Percentiles rank a stretch among this genome's conserved stretches.
These are phyloP conservation scores for Sarocladium kiliense DNA, from an alignment of 2,329 filamentous ascomycete genomes.

Conservation along the genomic window DNA sequence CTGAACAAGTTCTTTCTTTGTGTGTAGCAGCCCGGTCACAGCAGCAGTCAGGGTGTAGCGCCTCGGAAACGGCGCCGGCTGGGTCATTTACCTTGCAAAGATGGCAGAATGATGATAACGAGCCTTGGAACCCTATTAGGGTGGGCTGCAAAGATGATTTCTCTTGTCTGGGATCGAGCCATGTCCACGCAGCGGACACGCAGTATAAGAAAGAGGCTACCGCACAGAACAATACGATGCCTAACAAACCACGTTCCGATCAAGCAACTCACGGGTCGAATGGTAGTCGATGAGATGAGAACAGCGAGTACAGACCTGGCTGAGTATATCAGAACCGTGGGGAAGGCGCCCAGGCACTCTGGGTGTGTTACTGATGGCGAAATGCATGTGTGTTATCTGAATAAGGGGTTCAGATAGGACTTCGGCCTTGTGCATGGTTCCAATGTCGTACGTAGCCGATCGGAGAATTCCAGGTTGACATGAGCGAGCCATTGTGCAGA, in stretches of 20 bases:
- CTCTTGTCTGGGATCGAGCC: background rate
- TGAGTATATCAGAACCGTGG: too few relatives aligned
- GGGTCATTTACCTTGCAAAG: background rate
- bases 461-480: background rate
- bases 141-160: background rate
- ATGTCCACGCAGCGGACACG: background rate
- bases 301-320: too few relatives aligned
- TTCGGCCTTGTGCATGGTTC: too few relatives aligned
- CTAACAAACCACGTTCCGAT: background rate
- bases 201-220: too few relatives aligned
- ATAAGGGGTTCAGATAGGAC: too few relatives aligned
- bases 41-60: too few relatives aligned
- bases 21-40: too few relatives aligned
- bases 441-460: background rate
- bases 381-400: too few relatives aligned
- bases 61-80: background rate
- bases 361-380: too few relatives aligned
- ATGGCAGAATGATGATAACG: background rate
- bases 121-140: background rate
- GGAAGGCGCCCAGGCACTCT: background rate
- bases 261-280: background rate
- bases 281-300: background rate
- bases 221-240: background rate
- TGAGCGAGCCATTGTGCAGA: too few relatives aligned
- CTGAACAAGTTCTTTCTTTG: too few relatives aligned